A percentile compares a stretch with the other conserved stretches of the same genome.
phyloP scores from a whole-genome alignment of 768 basidiomycete genomes.

The Ramaria sp. region DNA sequence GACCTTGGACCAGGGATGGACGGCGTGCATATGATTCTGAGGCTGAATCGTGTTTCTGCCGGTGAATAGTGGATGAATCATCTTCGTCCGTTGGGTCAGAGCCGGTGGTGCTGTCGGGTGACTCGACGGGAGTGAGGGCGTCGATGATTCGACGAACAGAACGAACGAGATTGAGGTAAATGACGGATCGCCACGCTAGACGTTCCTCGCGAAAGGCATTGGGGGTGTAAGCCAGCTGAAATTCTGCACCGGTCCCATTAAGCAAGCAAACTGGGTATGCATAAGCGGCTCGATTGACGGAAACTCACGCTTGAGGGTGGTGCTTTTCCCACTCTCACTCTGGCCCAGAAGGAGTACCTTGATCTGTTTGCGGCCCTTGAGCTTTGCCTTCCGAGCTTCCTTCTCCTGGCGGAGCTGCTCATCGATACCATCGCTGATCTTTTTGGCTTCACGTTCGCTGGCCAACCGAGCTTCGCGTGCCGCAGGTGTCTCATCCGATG shows the following conservation, averaged over 20 bases:
- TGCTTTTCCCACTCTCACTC: conserved; percentile 86
- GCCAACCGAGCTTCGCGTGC: conserved; percentile 56
- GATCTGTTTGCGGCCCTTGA: conserved; percentile 30
- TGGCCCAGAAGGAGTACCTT: conserved; percentile 76
- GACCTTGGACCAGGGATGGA: conserved; percentile 38
- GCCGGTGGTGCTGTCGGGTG: conserved; percentile 52
- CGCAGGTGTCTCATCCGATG: conserved; percentile 56
- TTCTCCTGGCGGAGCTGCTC: conserved; percentile 62
- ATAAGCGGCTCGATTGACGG: conserved; percentile 15
- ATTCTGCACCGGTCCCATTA: conserved; percentile 38
- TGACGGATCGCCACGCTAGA: conserved; percentile 78
- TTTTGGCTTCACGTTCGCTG: conserved; percentile 62
- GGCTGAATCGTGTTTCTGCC: conserved; percentile 36
- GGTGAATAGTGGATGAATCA: conserved; percentile 43
- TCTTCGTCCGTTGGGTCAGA: conserved; percentile 59
- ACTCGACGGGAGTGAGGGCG: conserved; percentile 18
- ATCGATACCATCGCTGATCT: conserved; percentile 68
- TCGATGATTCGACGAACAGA: conserved; percentile 58
- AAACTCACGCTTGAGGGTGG: conserved; percentile 73
- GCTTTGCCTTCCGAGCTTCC: conserved; percentile 35
- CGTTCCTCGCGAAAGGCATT: conserved; percentile 70
- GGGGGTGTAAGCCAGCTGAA: conserved; percentile 71
- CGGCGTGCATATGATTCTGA: conserved; percentile 14
- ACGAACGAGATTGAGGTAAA: conserved; percentile 80
- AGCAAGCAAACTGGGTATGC: conserved; percentile 6